Percentiles rank a stretch among this genome's conserved stretches.
Conservation (phyloP, 257 asterid genomes). For the Solanum commersonii region DNA sequence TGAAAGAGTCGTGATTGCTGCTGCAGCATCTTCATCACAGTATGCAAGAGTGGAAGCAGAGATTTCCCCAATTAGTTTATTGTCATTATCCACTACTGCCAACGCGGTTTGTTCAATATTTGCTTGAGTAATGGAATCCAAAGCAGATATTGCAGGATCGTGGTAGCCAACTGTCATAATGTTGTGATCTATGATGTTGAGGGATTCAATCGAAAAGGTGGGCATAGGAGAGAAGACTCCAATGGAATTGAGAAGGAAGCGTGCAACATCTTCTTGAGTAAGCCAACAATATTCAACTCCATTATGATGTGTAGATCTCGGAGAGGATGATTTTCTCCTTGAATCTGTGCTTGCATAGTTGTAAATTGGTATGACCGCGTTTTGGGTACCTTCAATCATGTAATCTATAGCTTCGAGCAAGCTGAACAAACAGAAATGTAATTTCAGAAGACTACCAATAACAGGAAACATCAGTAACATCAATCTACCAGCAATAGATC, state of each 20-base stretch:
- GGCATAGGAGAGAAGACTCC: conserved; percentile 63
- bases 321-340: conserved; percentile 25
- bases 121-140: conserved; percentile 28
- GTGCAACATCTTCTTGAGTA: conserved; percentile 60
- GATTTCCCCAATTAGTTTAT: conserved; percentile 60
- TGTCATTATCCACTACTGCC: conserved; percentile 56
- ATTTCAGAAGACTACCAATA: background rate
- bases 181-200: conserved; percentile 37
- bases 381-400: conserved; percentile 73
- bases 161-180: conserved; percentile 37
- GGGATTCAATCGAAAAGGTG: conserved; percentile 40
- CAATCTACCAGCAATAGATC: background rate
- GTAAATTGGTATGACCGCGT: conserved; percentile 61
- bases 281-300: conserved; percentile 61
- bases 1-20: conserved; percentile 53
- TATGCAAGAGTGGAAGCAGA: conserved; percentile 54
- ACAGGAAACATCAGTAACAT: background rate
- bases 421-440: conserved; percentile 22
- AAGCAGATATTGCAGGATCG: conserved; percentile 50
- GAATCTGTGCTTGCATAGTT: conserved; percentile 20
- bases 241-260: conserved; percentile 67
- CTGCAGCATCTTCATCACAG: conserved; percentile 58
- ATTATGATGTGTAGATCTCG: conserved; percentile 5
- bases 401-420: conserved; percentile 62
- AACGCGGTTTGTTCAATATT: conserved; percentile 45